These are phyloP conservation scores for Fusarium algeriense DNA, from an alignment of 2,329 filamentous ascomycete species.

Conservation along the genomic window DNA sequence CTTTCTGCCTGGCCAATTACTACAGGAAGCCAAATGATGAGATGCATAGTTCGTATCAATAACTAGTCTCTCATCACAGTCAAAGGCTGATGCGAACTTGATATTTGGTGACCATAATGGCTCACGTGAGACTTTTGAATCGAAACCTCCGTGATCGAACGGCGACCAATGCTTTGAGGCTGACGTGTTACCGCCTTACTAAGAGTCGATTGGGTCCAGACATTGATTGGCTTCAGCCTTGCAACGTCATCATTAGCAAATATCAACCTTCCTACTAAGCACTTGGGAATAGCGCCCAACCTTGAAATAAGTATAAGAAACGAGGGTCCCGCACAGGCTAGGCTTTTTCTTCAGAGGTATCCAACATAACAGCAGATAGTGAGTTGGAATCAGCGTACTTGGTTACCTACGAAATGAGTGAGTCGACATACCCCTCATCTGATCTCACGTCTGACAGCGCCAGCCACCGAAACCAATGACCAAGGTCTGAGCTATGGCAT, in stretches of 20 bases:
- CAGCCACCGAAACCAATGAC: neutral
- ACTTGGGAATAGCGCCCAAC: neutral
- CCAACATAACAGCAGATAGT: too few species aligned
- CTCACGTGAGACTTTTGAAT: neutral
- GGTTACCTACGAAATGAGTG: constrained; percentile 11
- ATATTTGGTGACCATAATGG: accelerated
- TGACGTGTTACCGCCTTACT: neutral
- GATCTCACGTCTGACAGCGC: neutral
- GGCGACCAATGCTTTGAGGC: neutral
- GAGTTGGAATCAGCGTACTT: too few species aligned
- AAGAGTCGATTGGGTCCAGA: neutral
- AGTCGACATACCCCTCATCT: neutral
- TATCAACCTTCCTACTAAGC: neutral
- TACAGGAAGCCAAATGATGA: accelerated
- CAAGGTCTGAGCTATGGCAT: constrained; percentile 10
- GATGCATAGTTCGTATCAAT: neutral
- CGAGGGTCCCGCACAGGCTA: too few species aligned
- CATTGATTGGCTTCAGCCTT: neutral
- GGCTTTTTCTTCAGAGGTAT: too few species aligned
- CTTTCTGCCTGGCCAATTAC: accelerated
- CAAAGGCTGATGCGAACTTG: too few species aligned
- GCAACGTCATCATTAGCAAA: constrained; percentile 21
- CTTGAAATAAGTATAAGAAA: neutral
- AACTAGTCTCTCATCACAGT: neutral
- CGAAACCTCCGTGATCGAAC: neutral